phyloP scores from a whole-genome alignment of 2,329 filamentous ascomycete species.

The Grosmannia clavigera region DNA sequence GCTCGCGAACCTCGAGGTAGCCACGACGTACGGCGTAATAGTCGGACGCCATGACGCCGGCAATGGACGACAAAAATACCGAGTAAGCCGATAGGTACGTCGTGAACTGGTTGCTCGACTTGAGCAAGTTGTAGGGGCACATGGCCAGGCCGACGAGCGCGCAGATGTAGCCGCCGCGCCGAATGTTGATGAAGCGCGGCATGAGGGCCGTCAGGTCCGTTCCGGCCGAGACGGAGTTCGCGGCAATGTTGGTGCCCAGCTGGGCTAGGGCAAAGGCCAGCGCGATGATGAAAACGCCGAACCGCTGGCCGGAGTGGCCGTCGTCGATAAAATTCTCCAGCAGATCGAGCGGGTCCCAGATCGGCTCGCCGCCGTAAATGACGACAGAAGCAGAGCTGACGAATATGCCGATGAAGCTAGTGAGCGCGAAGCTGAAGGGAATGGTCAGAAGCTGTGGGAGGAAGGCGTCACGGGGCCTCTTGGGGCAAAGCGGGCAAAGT shows the following conservation, averaged over 20 bases:
- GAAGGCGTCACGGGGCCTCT: conserved; percentile 61
- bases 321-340: conserved; percentile 57
- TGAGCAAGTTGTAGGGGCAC: conserved; percentile 75
- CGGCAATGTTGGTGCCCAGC: conserved; percentile 76
- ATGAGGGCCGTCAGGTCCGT: conserved; percentile 73
- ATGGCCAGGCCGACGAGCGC: conserved; percentile 69
- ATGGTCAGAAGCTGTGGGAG: conserved; percentile 72
- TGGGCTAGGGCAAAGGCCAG: conserved; percentile 64
- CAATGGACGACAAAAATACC: conserved; percentile 87
- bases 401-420: conserved; percentile 73
- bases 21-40: conserved; percentile 80
- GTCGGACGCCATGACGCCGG: conserved; percentile 79
- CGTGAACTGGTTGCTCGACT: conserved; percentile 67
- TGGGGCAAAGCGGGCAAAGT: conserved; percentile 76
- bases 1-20: conserved; percentile 63
- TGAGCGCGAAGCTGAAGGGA: conserved; percentile 59
- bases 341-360: conserved; percentile 63
- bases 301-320: conserved; percentile 54
- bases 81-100: conserved; percentile 87
- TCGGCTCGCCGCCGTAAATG: conserved; percentile 47
- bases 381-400: conserved; percentile 61
- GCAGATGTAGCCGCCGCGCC: conserved; percentile 77
- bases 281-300: conserved; percentile 64
- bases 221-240: conserved; percentile 73
- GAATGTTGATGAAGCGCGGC: conserved; percentile 71